A percentile compares a stretch with the other conserved stretches of the same genome.
Evolutionary conservation across 2,329 filamentous ascomycete genomes (phyloP).

Genomic region (Cladophialophora exuberans): DNA sequence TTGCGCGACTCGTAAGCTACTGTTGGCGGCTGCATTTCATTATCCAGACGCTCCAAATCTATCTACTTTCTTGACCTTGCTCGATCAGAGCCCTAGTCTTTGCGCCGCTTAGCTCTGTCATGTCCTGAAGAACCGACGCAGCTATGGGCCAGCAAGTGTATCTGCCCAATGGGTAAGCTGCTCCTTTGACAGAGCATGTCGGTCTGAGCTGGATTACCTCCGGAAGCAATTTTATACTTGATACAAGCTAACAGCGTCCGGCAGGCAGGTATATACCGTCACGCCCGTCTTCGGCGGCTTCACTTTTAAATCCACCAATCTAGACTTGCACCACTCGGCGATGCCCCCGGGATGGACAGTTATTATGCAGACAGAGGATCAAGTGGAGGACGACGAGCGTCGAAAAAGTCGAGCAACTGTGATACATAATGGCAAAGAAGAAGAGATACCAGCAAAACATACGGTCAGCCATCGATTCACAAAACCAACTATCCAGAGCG

Average conservation of each 20-base stretch:
- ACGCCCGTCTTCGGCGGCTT: conserved; percentile 88
- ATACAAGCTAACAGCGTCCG: conserved; percentile 64
- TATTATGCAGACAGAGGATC: conserved; percentile 72
- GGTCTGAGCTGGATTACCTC: not conserved
- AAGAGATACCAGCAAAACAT: conserved; percentile 23
- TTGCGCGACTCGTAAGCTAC: no score
- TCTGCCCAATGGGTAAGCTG: conserved; percentile 81
- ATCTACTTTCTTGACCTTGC: no score
- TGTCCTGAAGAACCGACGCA: conserved; percentile 7
- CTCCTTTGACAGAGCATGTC: not conserved
- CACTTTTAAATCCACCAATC: conserved; percentile 82
- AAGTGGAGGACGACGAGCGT: conserved; percentile 37
- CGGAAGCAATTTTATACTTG: not conserved
- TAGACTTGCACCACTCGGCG: conserved; percentile 68
- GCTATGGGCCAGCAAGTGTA: conserved; percentile 43
- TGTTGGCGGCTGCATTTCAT: no score
- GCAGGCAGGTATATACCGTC: conserved; percentile 58
- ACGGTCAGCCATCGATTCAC: conserved; percentile 63
- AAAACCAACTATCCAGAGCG: conserved; percentile 73
- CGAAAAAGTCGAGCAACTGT: conserved; percentile 27
- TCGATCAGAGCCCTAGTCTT: not conserved
- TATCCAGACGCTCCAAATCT: not conserved
- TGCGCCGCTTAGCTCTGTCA: not conserved
- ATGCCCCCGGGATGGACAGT: conserved; percentile 91
- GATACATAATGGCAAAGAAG: conserved; percentile 1